Evolutionary conservation across 2,329 filamentous ascomycete species (phyloP), one percentile per base, ranked within the genome.

Genomic region (Dothideomycetes sp.): DNA sequence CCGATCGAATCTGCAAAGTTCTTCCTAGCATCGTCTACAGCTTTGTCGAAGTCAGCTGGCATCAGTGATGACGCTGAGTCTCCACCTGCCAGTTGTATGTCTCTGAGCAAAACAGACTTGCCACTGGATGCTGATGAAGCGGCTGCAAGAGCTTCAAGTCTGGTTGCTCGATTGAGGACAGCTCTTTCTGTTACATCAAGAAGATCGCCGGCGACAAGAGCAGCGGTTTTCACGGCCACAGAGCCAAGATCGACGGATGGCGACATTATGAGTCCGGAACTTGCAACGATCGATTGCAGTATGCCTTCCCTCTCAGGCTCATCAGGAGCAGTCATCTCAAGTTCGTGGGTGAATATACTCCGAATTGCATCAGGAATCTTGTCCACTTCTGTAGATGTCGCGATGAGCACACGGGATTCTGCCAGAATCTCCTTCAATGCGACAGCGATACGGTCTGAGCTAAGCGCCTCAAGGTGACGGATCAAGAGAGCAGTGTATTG

Each of bases 1-100:
- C 91, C 91, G 49, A 98, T 98, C 0, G 89, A 82, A 60, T 96
- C 91, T 5, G 91, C 89, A 59, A 98, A 98, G 63, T 95, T 96
- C 71, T 95, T 95, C 41, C 91, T 80, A 1, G 91, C 91, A 5
- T 88, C 86, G 45, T 96, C 89, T 3, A 98, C 89, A 0, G 91
- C 91, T n/a, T 80, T 66, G 41, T 94, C 87, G 49, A 96, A 89
- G 60, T 98, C 91, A 2, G 73, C 69, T 50, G 84, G 84, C 1
- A 80, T 88, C 9, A 98, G 71, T 38, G 83, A 84, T 19, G 79
- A 79, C 4, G 84, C 83, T 8, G 80, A 73, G 28, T 84, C 74
- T 0, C 91, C 91, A 20, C 91, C 91, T 1, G 91, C 80, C 7
- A 96, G 70, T 45, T 91, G 77, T n/a, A 98, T 73, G 58, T 98